A percentile compares a stretch with the other conserved stretches of the same genome.
phyloP scores from a whole-genome alignment of 140 eudicot genomes.

The Cichorium intybus region DNA sequence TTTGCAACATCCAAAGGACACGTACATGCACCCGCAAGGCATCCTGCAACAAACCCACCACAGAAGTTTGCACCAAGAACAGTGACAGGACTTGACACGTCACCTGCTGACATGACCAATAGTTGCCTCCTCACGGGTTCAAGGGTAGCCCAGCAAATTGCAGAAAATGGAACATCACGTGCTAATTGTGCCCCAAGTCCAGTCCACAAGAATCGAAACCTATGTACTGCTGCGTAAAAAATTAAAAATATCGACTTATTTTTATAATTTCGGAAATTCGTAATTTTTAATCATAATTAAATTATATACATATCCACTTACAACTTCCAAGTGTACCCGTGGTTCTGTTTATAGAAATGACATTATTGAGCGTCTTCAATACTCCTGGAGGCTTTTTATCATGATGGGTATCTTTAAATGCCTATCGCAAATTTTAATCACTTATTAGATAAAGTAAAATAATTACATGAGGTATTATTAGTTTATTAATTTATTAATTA shows the following conservation, averaged over 20 bases:
- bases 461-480: neutral
- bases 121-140: slow-evolving; percentile 84
- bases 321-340: slow-evolving; percentile 43
- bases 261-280: too few species aligned
- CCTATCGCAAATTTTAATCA: slow-evolving; percentile 33
- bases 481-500: too few species aligned
- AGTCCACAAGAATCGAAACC: slow-evolving; percentile 75
- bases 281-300: too few species aligned
- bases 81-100: slow-evolving; percentile 37
- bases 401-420: slow-evolving; percentile 53
- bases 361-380: slow-evolving; percentile 62
- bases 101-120: slow-evolving; percentile 41
- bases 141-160: slow-evolving; percentile 91
- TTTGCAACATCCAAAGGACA: slow-evolving; percentile 95
- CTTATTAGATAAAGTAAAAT: too few species aligned
- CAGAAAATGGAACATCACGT: slow-evolving; percentile 97
- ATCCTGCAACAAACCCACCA: slow-evolving; percentile 91
- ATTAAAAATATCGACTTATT: too few species aligned
- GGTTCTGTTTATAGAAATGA: slow-evolving; percentile 40
- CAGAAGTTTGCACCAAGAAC: slow-evolving; percentile 72
- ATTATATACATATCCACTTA: slow-evolving; percentile 21
- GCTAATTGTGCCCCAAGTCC: slow-evolving; percentile 96
- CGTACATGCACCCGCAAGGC: slow-evolving; percentile 78
- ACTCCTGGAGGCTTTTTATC: slow-evolving; percentile 77
- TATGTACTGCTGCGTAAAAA: slow-evolving; percentile 42